Conservation (phyloP, 345 rosid genomes). For the Murraya paniculata region DNA sequence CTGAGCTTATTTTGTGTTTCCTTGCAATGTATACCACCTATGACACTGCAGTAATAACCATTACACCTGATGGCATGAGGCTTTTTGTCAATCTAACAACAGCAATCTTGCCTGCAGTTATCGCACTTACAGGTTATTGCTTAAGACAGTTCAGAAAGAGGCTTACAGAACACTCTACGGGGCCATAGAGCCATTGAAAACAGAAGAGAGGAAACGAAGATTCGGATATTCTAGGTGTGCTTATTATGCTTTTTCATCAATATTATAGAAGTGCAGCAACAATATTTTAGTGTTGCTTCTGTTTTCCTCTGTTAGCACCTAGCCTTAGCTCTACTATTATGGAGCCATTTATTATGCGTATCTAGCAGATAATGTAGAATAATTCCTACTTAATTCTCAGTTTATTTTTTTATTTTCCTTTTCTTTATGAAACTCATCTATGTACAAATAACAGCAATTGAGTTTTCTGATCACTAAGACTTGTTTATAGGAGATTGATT, state of each 20-base stretch:
- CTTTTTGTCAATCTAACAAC: conserved; percentile 23
- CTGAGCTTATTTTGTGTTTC: conserved; percentile 49
- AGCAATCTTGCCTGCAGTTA: conserved; percentile 18
- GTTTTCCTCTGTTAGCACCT: too few species aligned
- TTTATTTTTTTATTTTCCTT: too few species aligned
- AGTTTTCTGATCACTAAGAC: background rate
- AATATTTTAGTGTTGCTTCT: too few species aligned
- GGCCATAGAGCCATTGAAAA: background rate
- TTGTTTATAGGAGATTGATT: background rate
- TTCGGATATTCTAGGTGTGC: background rate
- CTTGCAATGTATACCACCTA: conserved; percentile 30
- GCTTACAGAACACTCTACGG: background rate
- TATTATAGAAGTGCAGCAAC: too few species aligned
- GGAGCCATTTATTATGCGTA: too few species aligned
- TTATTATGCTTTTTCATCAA: too few species aligned
- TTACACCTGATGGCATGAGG: conserved; percentile 27
- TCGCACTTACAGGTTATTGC: background rate
- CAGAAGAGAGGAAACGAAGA: background rate
- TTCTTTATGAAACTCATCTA: too few species aligned
- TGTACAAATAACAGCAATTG: background rate
- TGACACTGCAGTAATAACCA: conserved; percentile 28
- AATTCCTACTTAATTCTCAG: too few species aligned
- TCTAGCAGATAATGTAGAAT: too few species aligned
- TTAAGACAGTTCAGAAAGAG: background rate
- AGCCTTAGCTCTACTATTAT: too few species aligned